Evolutionary conservation across 305 asterid genomes (phyloP).

Genomic region (Fraxinus latifolia): DNA sequence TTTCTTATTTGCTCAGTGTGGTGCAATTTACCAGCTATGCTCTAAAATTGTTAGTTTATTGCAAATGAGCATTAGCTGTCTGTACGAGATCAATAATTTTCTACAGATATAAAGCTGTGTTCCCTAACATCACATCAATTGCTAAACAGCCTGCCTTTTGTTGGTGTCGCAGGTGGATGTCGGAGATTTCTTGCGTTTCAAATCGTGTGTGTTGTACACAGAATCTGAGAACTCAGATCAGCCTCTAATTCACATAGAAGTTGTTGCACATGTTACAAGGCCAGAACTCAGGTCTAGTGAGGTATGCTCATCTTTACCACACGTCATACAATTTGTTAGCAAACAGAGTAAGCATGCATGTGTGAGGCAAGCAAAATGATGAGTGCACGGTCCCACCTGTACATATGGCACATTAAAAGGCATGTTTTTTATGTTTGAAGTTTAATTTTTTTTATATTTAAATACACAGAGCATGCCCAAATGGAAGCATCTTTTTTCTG

Average conservation of each 20-base stretch:
- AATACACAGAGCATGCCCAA: not conserved
- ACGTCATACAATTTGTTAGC: not conserved
- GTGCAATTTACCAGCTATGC: not conserved
- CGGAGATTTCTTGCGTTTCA: conserved; percentile 92
- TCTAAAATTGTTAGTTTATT: not conserved
- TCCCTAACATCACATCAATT: not conserved
- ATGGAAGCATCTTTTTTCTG: not conserved
- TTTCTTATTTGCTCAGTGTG: not conserved
- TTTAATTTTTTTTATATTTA: not conserved
- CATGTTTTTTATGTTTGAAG: not conserved
- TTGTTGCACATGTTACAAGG: conserved; percentile 89
- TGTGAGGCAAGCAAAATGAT: not conserved
- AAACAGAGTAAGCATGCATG: not conserved
- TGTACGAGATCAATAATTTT: not conserved
- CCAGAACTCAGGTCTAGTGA: conserved; percentile 88
- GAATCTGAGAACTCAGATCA: conserved; percentile 61
- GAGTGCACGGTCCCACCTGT: not conserved
- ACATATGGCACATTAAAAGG: not conserved
- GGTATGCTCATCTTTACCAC: conserved; percentile 41
- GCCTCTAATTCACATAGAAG: conserved; percentile 80
- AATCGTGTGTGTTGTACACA: conserved; percentile 75
- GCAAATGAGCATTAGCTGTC: not conserved
- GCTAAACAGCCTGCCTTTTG: not conserved
- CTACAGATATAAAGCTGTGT: not conserved
- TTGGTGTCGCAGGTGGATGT: conserved; percentile 75